These are phyloP conservation scores for Dichomitus squalens DNA, from an alignment of 1,284 basidiomycete genomes.

Conservation along the genomic window DNA sequence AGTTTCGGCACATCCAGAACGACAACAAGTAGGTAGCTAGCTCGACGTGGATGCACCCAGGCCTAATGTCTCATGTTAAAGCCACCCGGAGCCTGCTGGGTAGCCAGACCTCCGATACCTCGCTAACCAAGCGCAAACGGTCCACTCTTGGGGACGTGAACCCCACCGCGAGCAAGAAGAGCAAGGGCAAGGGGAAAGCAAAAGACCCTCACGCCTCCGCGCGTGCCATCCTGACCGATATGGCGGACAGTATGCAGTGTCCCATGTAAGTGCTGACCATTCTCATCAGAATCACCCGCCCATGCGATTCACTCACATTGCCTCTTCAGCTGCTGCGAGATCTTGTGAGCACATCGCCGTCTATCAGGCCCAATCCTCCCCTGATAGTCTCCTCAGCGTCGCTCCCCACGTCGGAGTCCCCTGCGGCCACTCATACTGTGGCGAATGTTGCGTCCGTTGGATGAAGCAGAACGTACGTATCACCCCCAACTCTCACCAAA, in stretches of 20 bases:
- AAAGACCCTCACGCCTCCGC: slow-evolving; percentile 21
- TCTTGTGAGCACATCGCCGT: slow-evolving; percentile 30
- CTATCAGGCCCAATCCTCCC: too few relatives aligned
- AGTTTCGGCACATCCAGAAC: neutral
- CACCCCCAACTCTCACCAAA: neutral
- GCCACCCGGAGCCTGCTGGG: neutral
- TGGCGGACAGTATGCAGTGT: slow-evolving; percentile 37
- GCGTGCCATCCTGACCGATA: slow-evolving; percentile 25
- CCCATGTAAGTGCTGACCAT: slow-evolving; percentile 33
- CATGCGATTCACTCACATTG: neutral
- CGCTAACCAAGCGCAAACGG: slow-evolving; percentile 9
- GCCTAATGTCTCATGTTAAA: neutral
- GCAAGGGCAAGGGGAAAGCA: slow-evolving; percentile 21
- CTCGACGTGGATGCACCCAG: neutral
- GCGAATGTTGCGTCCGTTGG: slow-evolving; percentile 35
- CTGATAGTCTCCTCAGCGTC: slow-evolving; percentile 23
- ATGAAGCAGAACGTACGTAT: slow-evolving; percentile 29
- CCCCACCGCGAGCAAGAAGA: slow-evolving; percentile 8
- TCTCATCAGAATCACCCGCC: too few relatives aligned
- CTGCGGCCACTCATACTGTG: slow-evolving; percentile 39
- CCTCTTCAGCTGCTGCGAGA: slow-evolving; percentile 33
- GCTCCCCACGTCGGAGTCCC: slow-evolving; percentile 34
- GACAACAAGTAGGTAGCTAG: neutral
- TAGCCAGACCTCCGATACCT: neutral
- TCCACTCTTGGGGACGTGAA: neutral